Evolutionary conservation across 805 yeast genomes (phyloP).

Genomic region (Candida pini): DNA sequence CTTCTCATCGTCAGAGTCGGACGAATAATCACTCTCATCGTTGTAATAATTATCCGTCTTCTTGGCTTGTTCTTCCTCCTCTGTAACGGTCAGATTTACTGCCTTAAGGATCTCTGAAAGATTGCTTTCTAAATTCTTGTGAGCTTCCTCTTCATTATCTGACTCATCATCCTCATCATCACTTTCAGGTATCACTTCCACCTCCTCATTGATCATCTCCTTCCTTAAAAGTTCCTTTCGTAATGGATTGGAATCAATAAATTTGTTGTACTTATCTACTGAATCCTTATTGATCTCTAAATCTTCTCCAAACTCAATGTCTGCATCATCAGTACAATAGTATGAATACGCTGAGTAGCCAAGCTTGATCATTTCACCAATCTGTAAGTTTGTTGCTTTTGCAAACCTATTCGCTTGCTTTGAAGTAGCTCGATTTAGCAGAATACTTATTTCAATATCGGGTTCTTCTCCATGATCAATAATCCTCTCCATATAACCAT

Average conservation of each 20-base stretch:
- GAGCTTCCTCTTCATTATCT: conserved; percentile 11
- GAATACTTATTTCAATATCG: too few relatives aligned
- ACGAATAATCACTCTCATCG: conserved; percentile 19
- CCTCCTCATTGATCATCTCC: conserved; percentile 15
- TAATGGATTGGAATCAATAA: conserved; percentile 15
- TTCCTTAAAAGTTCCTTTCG: conserved; percentile 25
- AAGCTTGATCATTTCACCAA: too few relatives aligned
- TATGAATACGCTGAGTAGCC: too few relatives aligned
- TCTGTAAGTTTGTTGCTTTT: too few relatives aligned
- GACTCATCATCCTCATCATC: conserved; percentile 1
- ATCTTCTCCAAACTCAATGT: conserved; percentile 92
- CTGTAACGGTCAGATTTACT: too few relatives aligned
- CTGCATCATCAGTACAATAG: too few relatives aligned
- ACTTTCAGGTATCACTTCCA: conserved; percentile 2
- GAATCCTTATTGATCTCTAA: conserved; percentile 46
- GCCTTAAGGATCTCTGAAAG: too few relatives aligned
- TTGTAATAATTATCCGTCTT: conserved; percentile 6
- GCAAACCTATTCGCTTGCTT: too few relatives aligned
- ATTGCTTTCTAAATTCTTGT: too few relatives aligned
- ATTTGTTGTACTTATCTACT: conserved; percentile 11
- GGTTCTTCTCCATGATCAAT: too few relatives aligned
- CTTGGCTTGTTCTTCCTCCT: too few relatives aligned
- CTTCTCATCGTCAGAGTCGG: conserved; percentile 9
- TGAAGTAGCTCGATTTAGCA: too few relatives aligned
- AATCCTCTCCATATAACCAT: background rate